Evolutionary conservation across 768 basidiomycete species (phyloP), one percentile per base, ranked within the genome.

Genomic region (Amanita thiersii): DNA sequence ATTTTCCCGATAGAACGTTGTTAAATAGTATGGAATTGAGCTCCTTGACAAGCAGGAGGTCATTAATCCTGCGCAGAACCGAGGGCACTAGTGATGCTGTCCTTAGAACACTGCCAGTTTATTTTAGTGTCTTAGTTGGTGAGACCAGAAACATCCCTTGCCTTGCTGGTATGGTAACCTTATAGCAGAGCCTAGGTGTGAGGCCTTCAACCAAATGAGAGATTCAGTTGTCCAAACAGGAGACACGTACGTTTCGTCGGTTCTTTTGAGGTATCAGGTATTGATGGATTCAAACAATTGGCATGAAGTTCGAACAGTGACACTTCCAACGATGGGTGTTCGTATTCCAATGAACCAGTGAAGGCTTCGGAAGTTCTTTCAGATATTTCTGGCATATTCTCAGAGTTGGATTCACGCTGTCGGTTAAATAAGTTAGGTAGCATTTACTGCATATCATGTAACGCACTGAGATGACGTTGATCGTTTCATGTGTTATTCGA

Each of bases 161-260:
- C 87, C 79, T 86, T 18, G 81, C 81, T 25, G 85, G 77, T 45
- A 88, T 64, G 7, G 79, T 81, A 53, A 74, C 79, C 52, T 76
- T 83, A 31, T 70, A 71, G 53, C 81, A 85, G 11, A 89, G 63
- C 56, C 90, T 88, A n/a, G 88, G 88, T 51, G 90, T 86, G 29
- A 90, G 66, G 56, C 84, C 87, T 90, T 54, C 6, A 41, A 11
- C 32, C 37, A 9, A 20, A 47, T 46, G 15, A 43, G 44, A 25
- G 26, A 29, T 19, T 32, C 10, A 14, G 21, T 33, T 20, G 20
- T 17, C 7, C 12, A 19, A 32, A 18, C 26, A 23, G 30, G 15
- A 33, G 41, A 47, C 24, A 52, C 75, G 23, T 56, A 86, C 86
- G 84, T 63, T 82, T 85, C 4, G 73, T 68, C 4, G 68, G 61